Evolutionary conservation across 176 grass and related monocot genomes (phyloP).

Genomic region (Rhynchospora tenuis): DNA sequence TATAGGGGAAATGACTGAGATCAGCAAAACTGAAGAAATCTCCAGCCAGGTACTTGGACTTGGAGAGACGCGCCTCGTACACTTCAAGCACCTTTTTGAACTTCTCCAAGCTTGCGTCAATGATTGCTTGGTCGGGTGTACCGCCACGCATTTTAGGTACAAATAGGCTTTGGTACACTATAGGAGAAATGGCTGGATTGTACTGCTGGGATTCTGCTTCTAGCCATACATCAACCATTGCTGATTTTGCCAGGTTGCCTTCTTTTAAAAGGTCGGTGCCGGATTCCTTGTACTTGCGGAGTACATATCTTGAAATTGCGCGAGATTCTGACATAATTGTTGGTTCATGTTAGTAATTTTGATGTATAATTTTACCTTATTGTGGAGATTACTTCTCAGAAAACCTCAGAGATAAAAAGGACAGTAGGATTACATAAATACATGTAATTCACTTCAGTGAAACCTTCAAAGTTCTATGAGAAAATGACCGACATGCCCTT

Average conservation of each 20-base stretch:
- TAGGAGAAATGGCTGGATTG: slow-evolving; percentile 20
- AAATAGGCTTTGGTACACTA: slow-evolving; percentile 16
- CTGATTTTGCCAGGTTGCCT: slow-evolving; percentile 14
- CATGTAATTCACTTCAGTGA: too few species aligned
- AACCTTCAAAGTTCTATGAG: too few species aligned
- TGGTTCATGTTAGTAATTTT: not conserved
- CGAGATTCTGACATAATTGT: slow-evolving; percentile 26
- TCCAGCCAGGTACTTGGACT: slow-evolving; percentile 32
- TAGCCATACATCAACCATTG: slow-evolving; percentile 33
- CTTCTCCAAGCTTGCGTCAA: slow-evolving; percentile 23
- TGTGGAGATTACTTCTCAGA: too few species aligned
- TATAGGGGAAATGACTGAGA: slow-evolving; percentile 29
- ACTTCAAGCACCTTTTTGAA: slow-evolving; percentile 31
- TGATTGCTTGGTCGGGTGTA: slow-evolving; percentile 13
- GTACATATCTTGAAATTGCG: slow-evolving; percentile 29
- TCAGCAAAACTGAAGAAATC: slow-evolving; percentile 43
- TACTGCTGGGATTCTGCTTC: slow-evolving; percentile 41
- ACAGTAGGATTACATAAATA: too few species aligned
- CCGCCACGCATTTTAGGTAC: slow-evolving; percentile 13
- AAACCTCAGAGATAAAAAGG: too few species aligned
- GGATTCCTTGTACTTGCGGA: slow-evolving; percentile 30
- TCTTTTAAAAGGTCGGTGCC: slow-evolving; percentile 21
- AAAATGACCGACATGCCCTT: too few species aligned
- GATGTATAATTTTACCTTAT: not conserved
- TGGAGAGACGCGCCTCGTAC: slow-evolving; percentile 32